Base-by-base conservation (phyloP, 306 rosid species). In the Vigna radiata region DNA sequence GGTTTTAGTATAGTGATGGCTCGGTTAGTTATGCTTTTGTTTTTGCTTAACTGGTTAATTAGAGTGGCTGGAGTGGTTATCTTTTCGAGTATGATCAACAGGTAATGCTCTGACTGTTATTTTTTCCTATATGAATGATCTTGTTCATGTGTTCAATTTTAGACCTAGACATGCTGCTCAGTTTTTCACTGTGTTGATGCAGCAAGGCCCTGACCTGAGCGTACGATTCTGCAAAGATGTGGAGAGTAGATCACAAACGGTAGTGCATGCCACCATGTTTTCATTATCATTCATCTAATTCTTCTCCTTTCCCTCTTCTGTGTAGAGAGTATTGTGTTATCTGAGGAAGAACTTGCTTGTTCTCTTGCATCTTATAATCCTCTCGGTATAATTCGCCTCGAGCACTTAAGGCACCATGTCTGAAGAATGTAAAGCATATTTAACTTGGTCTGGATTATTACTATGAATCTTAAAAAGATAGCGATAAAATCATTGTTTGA, bases 211-310 rank as follows among this genome's bases (percentile, higher is more conserved):
- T 59, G 99, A 95, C 69, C 79, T 92, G 89, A 92, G 62, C 49
- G 79, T 95, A 74, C 93, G 90, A 23, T 95, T 95, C 67, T 92
- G 99, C 82, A 95, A 92, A 81, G 99, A 95, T 33, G 99, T 95
- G 76, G 97, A 95, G 86, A 88, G 71, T 78, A 83, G 99, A 90
- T 88, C 97, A 3, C 97, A 89, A 83, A 69, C 73, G 97, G 97
- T 92, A 92, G 23, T 82, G n/a, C 75, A 75, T 82, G 25, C 60
- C 19, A 68, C 83, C 63, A 17, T 87, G 61, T 44, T 80, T 68
- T 80, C 55, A 37, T 54, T 75, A 15, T 49, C 75, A 12, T 50
- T 43, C 63, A 56, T 58, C 47, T 72, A 68, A n/a, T 25, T 59
- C 37, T 21, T 33, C 76, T 4, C 0, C 6, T 67, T 10, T 8